These are phyloP conservation scores for Scenedesmus sp. DNA, from an alignment of 163 green algal species.

Conservation along the genomic window DNA sequence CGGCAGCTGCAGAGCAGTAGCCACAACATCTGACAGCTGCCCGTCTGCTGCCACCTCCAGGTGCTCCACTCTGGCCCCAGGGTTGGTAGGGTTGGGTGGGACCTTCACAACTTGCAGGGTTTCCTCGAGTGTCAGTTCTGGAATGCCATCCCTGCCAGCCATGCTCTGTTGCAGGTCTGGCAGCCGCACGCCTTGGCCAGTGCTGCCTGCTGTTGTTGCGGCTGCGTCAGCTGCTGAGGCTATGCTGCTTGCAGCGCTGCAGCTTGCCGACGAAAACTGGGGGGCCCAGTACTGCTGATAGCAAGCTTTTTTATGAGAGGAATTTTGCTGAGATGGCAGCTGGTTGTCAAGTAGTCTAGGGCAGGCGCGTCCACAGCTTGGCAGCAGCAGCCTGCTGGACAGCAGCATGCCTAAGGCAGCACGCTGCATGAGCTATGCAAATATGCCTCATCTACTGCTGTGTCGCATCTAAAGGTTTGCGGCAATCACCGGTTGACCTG, in stretches of 20 bases:
- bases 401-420: not conserved
- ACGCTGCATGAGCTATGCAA: not conserved
- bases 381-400: conserved; percentile 12
- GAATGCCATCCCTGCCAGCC: not conserved
- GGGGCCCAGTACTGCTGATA: not conserved
- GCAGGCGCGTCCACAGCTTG: not conserved
- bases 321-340: not conserved
- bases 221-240: not conserved
- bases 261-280: not conserved
- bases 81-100: not conserved
- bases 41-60: conserved; percentile 36
- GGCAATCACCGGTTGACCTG: not conserved
- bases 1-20: conserved; percentile 31
- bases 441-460: not conserved
- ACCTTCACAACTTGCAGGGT: conserved; percentile 27
- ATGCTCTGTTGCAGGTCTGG: not conserved
- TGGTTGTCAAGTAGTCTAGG: not conserved
- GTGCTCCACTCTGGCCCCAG: conserved; percentile 40
- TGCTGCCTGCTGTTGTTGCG: not conserved
- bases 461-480: not conserved
- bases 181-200: not conserved
- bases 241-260: not conserved
- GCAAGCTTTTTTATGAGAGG: not conserved
- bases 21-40: conserved; percentile 27
- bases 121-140: not conserved